A percentile compares a stretch with the other conserved stretches of the same genome.
phyloP scores from a whole-genome alignment of 1,284 basidiomycete species.

The Malassezia dermatis region DNA sequence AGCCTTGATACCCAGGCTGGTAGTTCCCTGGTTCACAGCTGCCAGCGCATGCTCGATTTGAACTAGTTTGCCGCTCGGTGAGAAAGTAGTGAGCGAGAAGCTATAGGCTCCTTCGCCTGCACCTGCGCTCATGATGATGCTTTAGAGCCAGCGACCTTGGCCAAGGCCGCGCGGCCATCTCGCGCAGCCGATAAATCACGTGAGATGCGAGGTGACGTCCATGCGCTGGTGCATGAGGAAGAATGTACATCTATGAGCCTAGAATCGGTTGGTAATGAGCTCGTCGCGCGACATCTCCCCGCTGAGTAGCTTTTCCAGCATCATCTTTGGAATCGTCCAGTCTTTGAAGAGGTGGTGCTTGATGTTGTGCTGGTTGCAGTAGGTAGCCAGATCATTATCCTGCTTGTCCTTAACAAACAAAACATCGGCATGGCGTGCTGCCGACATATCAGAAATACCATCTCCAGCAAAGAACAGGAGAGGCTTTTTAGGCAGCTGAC shows the following conservation, averaged over 20 bases:
- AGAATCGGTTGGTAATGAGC: slow-evolving; percentile 2
- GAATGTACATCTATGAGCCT: not conserved
- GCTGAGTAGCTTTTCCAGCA: slow-evolving; percentile 23
- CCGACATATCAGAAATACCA: slow-evolving; percentile 47
- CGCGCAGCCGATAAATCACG: not conserved
- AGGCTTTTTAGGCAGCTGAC: slow-evolving; percentile 38
- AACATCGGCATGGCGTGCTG: slow-evolving; percentile 45
- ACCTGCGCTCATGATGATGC: slow-evolving; percentile 35
- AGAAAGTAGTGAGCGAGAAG: slow-evolving; percentile 98
- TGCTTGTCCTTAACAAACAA: slow-evolving; percentile 47
- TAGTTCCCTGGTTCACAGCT: slow-evolving; percentile 74
- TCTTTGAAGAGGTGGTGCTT: slow-evolving; percentile 43
- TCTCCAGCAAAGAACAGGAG: slow-evolving; percentile 47
- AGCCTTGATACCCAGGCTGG: slow-evolving; percentile 95
- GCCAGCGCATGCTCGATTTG: slow-evolving; percentile 99
- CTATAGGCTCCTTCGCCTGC: slow-evolving; percentile 53
- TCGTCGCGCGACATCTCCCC: slow-evolving; percentile 9
- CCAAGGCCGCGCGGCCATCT: slow-evolving; percentile 13
- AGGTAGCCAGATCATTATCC: slow-evolving; percentile 45
- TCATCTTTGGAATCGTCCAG: slow-evolving; percentile 41
- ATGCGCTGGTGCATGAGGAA: not conserved
- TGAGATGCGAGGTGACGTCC: not conserved
- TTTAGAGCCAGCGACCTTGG: not conserved
- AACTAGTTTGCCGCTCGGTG: slow-evolving; percentile 72
- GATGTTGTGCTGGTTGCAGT: slow-evolving; percentile 42